phyloP scores from a whole-genome alignment of 1,139 yeast species.

The Yamadazyma diospyri region DNA sequence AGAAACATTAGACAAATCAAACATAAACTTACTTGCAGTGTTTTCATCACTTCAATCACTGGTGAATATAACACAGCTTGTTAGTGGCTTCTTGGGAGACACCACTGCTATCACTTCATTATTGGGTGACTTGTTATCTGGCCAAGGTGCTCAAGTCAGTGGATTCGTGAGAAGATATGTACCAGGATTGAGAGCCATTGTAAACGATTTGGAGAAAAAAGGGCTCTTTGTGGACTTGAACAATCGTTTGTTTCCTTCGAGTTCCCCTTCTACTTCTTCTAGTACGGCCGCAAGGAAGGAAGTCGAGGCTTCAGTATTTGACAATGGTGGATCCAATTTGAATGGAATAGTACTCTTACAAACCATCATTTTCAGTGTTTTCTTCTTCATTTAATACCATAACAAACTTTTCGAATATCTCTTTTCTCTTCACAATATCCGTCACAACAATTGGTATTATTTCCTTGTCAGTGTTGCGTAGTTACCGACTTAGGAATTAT shows the following conservation, averaged over 20 bases:
- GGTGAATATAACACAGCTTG: conserved; percentile 27
- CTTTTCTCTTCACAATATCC: too few species aligned
- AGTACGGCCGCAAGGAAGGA: conserved; percentile 8
- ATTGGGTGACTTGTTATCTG: conserved; percentile 24
- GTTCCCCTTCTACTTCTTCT: conserved; percentile 13
- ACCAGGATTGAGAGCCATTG: conserved; percentile 28
- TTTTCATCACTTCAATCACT: conserved; percentile 2
- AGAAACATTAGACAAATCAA: conserved; percentile 21
- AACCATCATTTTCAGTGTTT: conserved; percentile 9
- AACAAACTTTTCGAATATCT: too few species aligned
- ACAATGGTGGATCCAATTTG: conserved; percentile 8
- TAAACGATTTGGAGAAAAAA: conserved; percentile 32
- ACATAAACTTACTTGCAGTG: conserved; percentile 11
- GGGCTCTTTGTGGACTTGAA: conserved; percentile 43
- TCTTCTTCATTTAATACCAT: conserved; percentile 12
- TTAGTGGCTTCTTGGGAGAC: conserved; percentile 23
- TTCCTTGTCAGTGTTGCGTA: too few species aligned
- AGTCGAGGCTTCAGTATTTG: conserved; percentile 7
- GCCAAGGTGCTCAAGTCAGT: conserved; percentile 12
- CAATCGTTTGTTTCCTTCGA: conserved; percentile 31
- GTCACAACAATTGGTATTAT: too few species aligned
- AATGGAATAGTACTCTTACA: conserved; percentile 11
- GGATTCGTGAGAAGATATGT: conserved; percentile 24
- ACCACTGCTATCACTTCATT: conserved; percentile 22
- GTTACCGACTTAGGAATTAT: too few species aligned